Conservation (phyloP, 805 yeast species). For the Monosporozyma aquatica region DNA sequence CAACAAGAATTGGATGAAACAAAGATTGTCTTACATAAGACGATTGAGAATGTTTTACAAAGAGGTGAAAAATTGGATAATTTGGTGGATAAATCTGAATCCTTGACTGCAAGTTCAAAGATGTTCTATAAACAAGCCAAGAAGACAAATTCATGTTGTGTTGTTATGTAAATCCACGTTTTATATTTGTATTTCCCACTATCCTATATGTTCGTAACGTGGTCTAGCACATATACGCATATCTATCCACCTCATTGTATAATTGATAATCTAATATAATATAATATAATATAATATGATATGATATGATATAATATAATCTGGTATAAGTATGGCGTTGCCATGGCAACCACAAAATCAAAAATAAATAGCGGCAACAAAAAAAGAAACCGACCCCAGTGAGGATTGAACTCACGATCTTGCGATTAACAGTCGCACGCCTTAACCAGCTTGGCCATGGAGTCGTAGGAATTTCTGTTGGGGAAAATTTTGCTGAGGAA, state of each 20-base stretch:
- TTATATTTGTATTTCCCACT: background rate
- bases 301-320: no score
- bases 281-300: no score
- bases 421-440: constrained; percentile 60
- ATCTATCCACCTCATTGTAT: no score
- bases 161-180: constrained; percentile 42
- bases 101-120: constrained; percentile 75
- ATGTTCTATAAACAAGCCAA: constrained; percentile 97
- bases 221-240: no score
- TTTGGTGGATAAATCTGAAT: constrained; percentile 91
- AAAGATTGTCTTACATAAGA: constrained; percentile 89
- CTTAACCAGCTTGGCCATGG: constrained; percentile 55
- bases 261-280: no score
- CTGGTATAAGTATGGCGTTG: no score
- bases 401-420: constrained; percentile 56
- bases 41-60: constrained; percentile 87
- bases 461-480: constrained; percentile 25
- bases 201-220: no score
- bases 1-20: constrained; percentile 98
- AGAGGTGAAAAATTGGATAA: constrained; percentile 95
- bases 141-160: constrained; percentile 86
- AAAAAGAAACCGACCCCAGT: constrained; percentile 38
- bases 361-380: background rate
- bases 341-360: no score
- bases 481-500: no score